These are phyloP conservation scores for Melanogaster broomeanus DNA, from an alignment of 768 basidiomycete species.

Conservation along the genomic window DNA sequence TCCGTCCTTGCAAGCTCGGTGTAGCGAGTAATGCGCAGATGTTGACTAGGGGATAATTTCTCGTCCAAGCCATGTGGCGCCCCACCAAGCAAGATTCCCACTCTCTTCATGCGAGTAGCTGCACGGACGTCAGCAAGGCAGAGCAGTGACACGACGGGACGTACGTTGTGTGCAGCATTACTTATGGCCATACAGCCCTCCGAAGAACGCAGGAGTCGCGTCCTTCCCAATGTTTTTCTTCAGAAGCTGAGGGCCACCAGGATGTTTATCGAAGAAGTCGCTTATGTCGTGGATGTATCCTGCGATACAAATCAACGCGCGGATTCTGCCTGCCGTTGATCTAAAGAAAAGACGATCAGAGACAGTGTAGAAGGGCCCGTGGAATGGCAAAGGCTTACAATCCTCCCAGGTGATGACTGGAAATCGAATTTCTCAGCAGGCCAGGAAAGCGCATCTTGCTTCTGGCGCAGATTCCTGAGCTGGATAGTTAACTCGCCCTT, in stretches of 20 bases:
- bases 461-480: constrained; percentile 76
- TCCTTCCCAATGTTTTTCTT: constrained; percentile 86
- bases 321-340: constrained; percentile 76
- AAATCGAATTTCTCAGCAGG: constrained; percentile 71
- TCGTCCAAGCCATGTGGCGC: constrained; percentile 51
- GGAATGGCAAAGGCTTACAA: constrained; percentile 46
- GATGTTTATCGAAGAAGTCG: constrained; percentile 82
- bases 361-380: background rate
- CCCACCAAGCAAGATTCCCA: constrained; percentile 48
- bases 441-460: constrained; percentile 75
- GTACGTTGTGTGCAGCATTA: constrained; percentile 78
- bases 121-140: background rate
- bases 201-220: constrained; percentile 89
- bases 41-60: constrained; percentile 60
- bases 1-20: constrained; percentile 44
- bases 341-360: constrained; percentile 33
- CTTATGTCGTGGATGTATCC: constrained; percentile 90
- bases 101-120: constrained; percentile 43
- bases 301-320: constrained; percentile 84
- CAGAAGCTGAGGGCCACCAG: constrained; percentile 80
- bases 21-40: constrained; percentile 60
- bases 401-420: constrained; percentile 85
- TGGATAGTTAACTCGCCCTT: constrained; percentile 93
- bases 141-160: constrained; percentile 19
- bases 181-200: constrained; percentile 84